Percentiles rank a stretch among this genome's conserved stretches.
Evolutionary conservation across 2,329 filamentous ascomycete species (phyloP).

Genomic region (Fusarium mundagurra): DNA sequence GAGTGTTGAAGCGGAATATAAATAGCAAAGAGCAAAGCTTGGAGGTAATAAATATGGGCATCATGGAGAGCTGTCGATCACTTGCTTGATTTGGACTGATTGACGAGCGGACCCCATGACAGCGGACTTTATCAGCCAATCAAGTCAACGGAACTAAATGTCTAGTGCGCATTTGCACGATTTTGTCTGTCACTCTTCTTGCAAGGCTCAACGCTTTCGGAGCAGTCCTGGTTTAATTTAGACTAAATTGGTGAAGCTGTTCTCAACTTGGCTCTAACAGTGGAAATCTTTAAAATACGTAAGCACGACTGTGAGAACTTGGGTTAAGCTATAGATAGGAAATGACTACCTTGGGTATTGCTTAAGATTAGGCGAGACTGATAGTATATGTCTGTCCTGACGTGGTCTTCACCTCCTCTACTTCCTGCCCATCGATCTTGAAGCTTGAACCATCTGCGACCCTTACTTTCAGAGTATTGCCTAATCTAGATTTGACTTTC

Average conservation of each 20-base stretch:
- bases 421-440: neutral
- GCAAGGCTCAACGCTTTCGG: no score
- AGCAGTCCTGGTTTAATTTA: no score
- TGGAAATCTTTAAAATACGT: no score
- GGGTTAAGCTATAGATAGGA: no score
- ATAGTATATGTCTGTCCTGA: neutral
- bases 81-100: neutral
- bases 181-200: no score
- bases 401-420: rapidly evolving
- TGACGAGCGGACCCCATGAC: rapidly evolving
- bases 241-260: no score
- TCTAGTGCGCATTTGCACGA: no score
- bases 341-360: rapidly evolving
- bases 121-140: neutral
- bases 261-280: no score
- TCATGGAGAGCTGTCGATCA: neutral
- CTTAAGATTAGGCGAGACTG: rapidly evolving
- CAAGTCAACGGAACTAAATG: neutral
- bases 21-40: no score
- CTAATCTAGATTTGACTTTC: neutral
- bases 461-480: neutral
- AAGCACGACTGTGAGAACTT: no score
- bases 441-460: neutral
- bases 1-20: neutral
- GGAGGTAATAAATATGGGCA: no score